These are phyloP conservation scores for Ramaria sp. DNA, from an alignment of 768 basidiomycete genomes.

Conservation along the genomic window DNA sequence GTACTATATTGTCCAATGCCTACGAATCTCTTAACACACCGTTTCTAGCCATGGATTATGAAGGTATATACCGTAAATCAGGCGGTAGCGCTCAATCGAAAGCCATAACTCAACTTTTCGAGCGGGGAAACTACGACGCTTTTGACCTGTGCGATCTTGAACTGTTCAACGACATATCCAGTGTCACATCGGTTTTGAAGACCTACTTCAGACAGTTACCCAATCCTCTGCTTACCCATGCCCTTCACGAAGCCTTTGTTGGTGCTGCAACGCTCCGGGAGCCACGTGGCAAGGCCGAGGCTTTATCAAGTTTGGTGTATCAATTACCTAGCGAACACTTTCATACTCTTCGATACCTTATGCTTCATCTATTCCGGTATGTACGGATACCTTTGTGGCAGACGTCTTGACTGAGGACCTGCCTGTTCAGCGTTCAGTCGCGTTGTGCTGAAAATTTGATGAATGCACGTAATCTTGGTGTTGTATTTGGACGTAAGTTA, in stretches of 20 bases:
- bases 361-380: conserved; percentile 83
- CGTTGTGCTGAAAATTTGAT: conserved; percentile 74
- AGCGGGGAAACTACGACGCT: conserved; percentile 77
- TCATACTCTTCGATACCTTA: conserved; percentile 66
- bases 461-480: conserved; percentile 90
- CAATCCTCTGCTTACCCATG: conserved; percentile 81
- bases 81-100: conserved; percentile 91
- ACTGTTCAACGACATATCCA: conserved; percentile 94
- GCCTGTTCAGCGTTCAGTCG: conserved; percentile 41
- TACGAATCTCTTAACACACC: neutral
- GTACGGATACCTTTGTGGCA: conserved; percentile 15
- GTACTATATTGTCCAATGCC: neutral
- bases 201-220: conserved; percentile 93
- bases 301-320: conserved; percentile 57
- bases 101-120: conserved; percentile 88
- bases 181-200: conserved; percentile 93
- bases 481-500: conserved; percentile 93
- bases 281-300: conserved; percentile 40
- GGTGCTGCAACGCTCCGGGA: conserved; percentile 61
- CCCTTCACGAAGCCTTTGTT: conserved; percentile 86
- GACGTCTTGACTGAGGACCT: neutral
- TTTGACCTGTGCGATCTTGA: conserved; percentile 85
- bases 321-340: conserved; percentile 84
- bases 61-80: conserved; percentile 97
- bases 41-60: conserved; percentile 74